Evolutionary conservation across 2,329 filamentous ascomycete genomes (phyloP), one percentile per base, ranked within the genome.

Genomic region (Atkinsonella hypoxylon): DNA sequence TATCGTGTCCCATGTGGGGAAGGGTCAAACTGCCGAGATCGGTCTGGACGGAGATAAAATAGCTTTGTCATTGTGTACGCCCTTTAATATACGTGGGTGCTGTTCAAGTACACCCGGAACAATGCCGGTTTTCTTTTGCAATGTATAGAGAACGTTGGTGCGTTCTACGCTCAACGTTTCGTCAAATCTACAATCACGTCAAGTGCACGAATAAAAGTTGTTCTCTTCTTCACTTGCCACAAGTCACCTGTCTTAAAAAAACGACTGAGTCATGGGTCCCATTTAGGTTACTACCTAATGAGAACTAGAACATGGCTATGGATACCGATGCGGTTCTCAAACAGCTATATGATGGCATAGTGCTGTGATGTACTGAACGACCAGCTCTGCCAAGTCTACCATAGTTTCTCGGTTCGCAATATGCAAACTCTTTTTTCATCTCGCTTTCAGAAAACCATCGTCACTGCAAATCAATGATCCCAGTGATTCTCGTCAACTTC

Each of bases 401-500:
- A 48, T 13, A 18, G 5, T 50, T 17, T 22, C n/a, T 38, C 32
- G 17, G 36, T 31, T 13, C 47, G 43, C 49, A 34, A 50, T n/a
- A 18, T 9, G 49, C 43, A 47, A 18, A 36, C 34, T n/a, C n/a
- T 34, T 34, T 36, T 17, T 20, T n/a, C 12, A 13, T 17, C 11
- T 46, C 44, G 39, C 31, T 17, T 41, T 13, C 10, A 47, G 34
- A 2, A 18, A 11, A 2, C 13, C 11, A 7, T 30, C 18, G 20
- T 47, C 34, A 30, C 31, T 11, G 32, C 50, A 32, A 42, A 39
- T 15, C n/a, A 36, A 17, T 31, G 26, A 17, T 51, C 22, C 31
- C 39, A 50, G 40, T 48, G 39, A 48, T 30, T 13, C 40, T 26
- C 13, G 18, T 49, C 48, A 22, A 45, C 18, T 52, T 52, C 55